Evolutionary conservation across 2,329 filamentous ascomycete species (phyloP).

Genomic region (Chaetothyriales sp.): DNA sequence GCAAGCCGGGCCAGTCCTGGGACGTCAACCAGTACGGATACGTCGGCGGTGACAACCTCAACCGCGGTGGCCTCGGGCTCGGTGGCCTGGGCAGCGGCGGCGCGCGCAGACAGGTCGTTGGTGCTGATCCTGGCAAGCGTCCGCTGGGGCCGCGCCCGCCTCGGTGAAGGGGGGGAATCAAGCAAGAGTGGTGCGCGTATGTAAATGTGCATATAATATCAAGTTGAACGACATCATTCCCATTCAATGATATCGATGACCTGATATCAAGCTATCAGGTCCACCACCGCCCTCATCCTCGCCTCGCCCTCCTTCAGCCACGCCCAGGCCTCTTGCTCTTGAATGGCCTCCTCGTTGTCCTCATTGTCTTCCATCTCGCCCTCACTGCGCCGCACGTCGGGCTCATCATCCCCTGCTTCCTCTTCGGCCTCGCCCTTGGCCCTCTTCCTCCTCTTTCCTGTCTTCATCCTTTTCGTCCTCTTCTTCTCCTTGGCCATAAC

Average conservation of each 20-base stretch:
- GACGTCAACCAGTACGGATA: conserved; percentile 49
- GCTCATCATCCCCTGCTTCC: conserved; percentile 13
- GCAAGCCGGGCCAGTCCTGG: conserved; percentile 38
- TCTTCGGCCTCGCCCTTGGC: conserved; percentile 10
- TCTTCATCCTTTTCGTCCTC: conserved; percentile 25
- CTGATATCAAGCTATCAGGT: conserved; percentile 7
- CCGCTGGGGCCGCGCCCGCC: conserved; percentile 33
- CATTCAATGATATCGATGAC: too few relatives aligned
- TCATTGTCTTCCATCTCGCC: neutral
- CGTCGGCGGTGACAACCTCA: conserved; percentile 47
- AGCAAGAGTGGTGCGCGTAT: neutral
- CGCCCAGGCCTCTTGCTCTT: conserved; percentile 20
- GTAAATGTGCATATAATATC: neutral
- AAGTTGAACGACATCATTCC: too few relatives aligned
- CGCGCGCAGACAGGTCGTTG: conserved; percentile 45
- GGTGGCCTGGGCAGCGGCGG: conserved; percentile 41
- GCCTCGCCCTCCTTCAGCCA: conserved; percentile 29
- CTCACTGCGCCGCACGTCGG: neutral
- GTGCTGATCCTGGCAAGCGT: conserved; percentile 15
- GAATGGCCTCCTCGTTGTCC: neutral
- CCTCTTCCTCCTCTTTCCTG: conserved; percentile 28
- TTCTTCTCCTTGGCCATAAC: conserved; percentile 19
- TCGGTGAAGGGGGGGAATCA: conserved; percentile 7
- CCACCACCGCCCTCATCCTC: conserved; percentile 24
- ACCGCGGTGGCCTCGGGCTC: conserved; percentile 35